These are phyloP conservation scores for Serpula lacrymans DNA, from an alignment of 768 basidiomycete genomes.

Conservation along the genomic window DNA sequence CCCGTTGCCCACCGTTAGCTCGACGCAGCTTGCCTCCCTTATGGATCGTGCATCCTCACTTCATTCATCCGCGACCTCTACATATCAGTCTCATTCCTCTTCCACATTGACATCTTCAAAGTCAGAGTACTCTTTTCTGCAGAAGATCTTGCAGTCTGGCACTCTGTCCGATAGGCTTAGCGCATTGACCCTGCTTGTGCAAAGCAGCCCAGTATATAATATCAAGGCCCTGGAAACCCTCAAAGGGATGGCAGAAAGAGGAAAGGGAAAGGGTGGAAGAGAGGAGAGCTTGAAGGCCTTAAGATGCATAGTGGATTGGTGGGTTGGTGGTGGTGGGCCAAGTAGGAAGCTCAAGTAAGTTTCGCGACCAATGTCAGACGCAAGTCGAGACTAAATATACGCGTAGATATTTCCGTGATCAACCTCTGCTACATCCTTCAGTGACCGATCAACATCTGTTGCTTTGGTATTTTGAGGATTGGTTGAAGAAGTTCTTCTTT, in stretches of 20 bases:
- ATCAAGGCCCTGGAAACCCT: conserved; percentile 74
- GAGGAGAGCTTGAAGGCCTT: conserved; percentile 90
- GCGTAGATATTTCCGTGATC: conserved; percentile 88
- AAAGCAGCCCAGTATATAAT: conserved; percentile 86
- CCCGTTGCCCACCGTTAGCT: conserved; percentile 31
- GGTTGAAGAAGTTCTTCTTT: conserved; percentile 97
- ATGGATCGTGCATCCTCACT: conserved; percentile 44
- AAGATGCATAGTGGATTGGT: conserved; percentile 94
- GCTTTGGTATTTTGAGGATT: conserved; percentile 93
- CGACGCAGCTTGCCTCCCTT: conserved; percentile 44
- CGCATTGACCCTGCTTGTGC: conserved; percentile 85
- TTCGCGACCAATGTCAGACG: neutral
- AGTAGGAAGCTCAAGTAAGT: conserved; percentile 80
- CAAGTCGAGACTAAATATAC: neutral
- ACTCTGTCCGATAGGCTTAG: conserved; percentile 91
- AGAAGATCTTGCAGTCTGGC: conserved; percentile 81
- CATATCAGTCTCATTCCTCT: conserved; percentile 50
- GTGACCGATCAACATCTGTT: conserved; percentile 72
- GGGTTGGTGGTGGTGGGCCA: conserved; percentile 92
- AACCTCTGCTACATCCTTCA: conserved; percentile 61
- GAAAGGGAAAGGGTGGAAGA: conserved; percentile 83
- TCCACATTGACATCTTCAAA: conserved; percentile 42
- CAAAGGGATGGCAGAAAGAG: conserved; percentile 70
- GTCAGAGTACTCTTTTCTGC: conserved; percentile 78
- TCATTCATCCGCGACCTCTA: conserved; percentile 39